phyloP scores from a whole-genome alignment of 1,284 basidiomycete species.

The Rhodotorula sp. region DNA sequence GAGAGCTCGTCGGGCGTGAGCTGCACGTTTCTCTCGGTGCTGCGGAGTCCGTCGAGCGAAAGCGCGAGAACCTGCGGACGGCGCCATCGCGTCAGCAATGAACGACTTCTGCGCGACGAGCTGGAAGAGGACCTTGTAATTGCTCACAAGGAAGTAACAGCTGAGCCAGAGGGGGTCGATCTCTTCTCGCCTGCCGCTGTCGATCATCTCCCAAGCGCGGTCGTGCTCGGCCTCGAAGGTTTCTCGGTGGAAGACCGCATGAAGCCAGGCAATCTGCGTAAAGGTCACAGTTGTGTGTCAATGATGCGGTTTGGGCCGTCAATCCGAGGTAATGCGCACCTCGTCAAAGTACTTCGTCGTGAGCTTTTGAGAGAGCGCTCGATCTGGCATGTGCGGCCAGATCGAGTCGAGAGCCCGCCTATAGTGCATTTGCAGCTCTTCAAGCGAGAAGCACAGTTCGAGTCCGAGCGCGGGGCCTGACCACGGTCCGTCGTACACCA shows the following conservation, averaged over 20 bases:
- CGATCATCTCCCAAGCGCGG: slow-evolving; percentile 40
- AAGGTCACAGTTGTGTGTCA: no score
- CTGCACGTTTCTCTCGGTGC: not conserved
- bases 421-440: slow-evolving; percentile 12
- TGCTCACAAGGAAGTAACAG: slow-evolving; percentile 30
- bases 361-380: slow-evolving; percentile 7
- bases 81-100: no score
- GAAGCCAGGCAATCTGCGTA: slow-evolving; percentile 10
- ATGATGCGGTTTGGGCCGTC: no score
- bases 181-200: slow-evolving; percentile 23
- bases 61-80: slow-evolving; percentile 21
- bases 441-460: slow-evolving; percentile 11
- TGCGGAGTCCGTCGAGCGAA: slow-evolving; percentile 27
- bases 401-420: slow-evolving; percentile 2
- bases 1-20: slow-evolving; percentile 8
- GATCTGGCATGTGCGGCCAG: slow-evolving; percentile 13
- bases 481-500: slow-evolving; percentile 17
- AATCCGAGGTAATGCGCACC: slow-evolving; percentile 1
- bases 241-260: slow-evolving; percentile 9
- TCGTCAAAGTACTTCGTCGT: slow-evolving; percentile 27
- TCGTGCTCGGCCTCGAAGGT: slow-evolving; percentile 32
- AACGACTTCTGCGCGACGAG: not conserved
- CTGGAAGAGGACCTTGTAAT: not conserved
- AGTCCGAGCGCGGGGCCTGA: slow-evolving; percentile 16
- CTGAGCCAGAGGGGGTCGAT: slow-evolving; percentile 39